Conservation (phyloP, 345 rosid species). For the Pistacia atlantica region DNA sequence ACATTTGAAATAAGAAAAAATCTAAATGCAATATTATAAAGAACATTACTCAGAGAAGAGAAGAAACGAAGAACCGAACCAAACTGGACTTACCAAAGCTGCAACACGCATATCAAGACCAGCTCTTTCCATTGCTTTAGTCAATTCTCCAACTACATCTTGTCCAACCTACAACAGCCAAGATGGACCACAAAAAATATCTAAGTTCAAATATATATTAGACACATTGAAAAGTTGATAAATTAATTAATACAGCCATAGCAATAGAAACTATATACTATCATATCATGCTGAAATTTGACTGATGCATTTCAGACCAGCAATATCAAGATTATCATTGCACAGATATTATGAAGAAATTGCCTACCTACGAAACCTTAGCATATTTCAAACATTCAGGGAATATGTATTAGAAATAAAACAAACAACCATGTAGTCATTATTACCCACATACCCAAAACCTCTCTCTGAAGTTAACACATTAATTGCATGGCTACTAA, state of each 20-base stretch:
- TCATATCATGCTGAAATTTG: background rate
- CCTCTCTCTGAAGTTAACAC: background rate
- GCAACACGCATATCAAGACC: slow-evolving; percentile 82
- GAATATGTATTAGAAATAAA: background rate
- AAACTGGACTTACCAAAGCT: slow-evolving; percentile 64
- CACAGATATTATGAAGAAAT: background rate
- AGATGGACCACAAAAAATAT: slow-evolving; percentile 11
- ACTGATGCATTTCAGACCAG: slow-evolving; percentile 1
- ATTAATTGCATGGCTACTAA: background rate
- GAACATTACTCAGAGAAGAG: background rate
- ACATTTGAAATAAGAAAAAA: background rate
- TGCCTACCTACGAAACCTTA: background rate
- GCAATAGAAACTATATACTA: background rate
- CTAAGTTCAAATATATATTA: background rate
- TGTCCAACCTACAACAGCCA: slow-evolving; percentile 62
- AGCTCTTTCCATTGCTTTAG: slow-evolving; percentile 70
- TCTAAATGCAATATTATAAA: background rate
- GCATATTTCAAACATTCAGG: background rate
- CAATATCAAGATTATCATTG: background rate
- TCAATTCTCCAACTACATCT: slow-evolving; percentile 85
- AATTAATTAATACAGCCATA: background rate
- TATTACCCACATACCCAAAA: background rate
- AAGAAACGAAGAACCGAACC: slow-evolving; percentile 3
- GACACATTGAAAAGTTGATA: background rate
- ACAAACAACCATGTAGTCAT: background rate